A percentile compares a stretch with the other conserved stretches of the same genome.
Evolutionary conservation across 768 basidiomycete species (phyloP).

Genomic region (Clavaria fumosa): DNA sequence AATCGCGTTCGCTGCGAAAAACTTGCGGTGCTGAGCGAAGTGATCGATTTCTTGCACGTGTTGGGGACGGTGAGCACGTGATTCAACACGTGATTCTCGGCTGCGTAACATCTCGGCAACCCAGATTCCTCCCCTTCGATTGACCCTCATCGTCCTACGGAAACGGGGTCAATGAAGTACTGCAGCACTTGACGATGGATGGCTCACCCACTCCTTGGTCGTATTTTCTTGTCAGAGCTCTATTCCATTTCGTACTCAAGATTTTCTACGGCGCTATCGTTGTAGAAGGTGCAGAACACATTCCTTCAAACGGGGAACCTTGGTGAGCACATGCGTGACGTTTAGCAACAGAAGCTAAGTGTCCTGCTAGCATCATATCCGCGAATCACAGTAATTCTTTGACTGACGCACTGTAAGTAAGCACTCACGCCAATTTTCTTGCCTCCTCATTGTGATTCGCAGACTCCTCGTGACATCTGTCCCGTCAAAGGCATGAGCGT

Average conservation of each 20-base stretch:
- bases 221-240: slow-evolving; percentile 48
- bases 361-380: slow-evolving; percentile 71
- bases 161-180: too few species aligned
- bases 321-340: slow-evolving; percentile 45
- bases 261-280: slow-evolving; percentile 87
- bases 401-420: slow-evolving; percentile 68
- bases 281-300: slow-evolving; percentile 56
- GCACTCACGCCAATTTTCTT: background rate
- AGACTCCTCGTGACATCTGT: slow-evolving; percentile 63
- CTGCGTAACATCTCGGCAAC: too few species aligned
- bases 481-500: too few species aligned
- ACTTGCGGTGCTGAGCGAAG: too few species aligned
- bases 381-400: slow-evolving; percentile 80
- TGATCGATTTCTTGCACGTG: too few species aligned
- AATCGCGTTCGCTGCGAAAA: too few species aligned
- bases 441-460: slow-evolving; percentile 2
- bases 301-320: slow-evolving; percentile 59
- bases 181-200: too few species aligned
- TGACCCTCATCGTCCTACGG: too few species aligned
- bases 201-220: slow-evolving; percentile 41
- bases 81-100: too few species aligned
- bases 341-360: too few species aligned
- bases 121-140: too few species aligned
- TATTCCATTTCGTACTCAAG: slow-evolving; percentile 74
- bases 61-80: too few species aligned